Percentiles rank a stretch among this genome's conserved stretches.
phyloP scores from a whole-genome alignment of 108 stramenopile genomes.

The Conticribra weissflogii region DNA sequence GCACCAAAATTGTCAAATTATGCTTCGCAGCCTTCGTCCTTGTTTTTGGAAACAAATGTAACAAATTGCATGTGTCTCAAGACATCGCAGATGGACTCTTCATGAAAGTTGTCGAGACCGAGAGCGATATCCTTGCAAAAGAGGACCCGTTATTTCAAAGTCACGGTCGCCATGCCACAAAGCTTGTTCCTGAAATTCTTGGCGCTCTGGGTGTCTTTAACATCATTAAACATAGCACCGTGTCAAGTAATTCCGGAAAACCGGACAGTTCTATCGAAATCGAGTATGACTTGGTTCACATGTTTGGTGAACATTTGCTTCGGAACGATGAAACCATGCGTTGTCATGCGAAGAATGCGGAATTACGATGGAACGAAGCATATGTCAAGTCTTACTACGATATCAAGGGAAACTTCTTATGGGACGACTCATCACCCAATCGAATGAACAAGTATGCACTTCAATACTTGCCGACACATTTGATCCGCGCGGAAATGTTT shows the following conservation, averaged over 20 bases:
- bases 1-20: constrained; percentile 71
- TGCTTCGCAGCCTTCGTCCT: constrained; percentile 72
- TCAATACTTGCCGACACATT: constrained; percentile 68
- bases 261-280: constrained; percentile 67
- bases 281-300: constrained; percentile 62
- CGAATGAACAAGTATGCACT: constrained; percentile 71
- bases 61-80: constrained; percentile 58
- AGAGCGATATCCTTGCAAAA: constrained; percentile 30
- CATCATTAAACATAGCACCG: constrained; percentile 37
- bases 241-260: constrained; percentile 5
- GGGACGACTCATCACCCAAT: constrained; percentile 65
- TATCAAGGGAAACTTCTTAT: constrained; percentile 36
- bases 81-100: constrained; percentile 60
- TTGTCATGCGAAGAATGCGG: constrained; percentile 53
- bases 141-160: constrained; percentile 60
- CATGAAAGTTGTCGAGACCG: constrained; percentile 60
- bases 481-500: constrained; percentile 75
- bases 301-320: constrained; percentile 60
- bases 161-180: constrained; percentile 70
- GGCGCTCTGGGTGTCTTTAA: constrained; percentile 71
- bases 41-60: constrained; percentile 63
- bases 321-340: constrained; percentile 49
- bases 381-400: constrained; percentile 61
- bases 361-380: constrained; percentile 70
- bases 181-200: constrained; percentile 72